Conservation (phyloP, 345 rosid species). For the Rubroshorea leprosula region DNA sequence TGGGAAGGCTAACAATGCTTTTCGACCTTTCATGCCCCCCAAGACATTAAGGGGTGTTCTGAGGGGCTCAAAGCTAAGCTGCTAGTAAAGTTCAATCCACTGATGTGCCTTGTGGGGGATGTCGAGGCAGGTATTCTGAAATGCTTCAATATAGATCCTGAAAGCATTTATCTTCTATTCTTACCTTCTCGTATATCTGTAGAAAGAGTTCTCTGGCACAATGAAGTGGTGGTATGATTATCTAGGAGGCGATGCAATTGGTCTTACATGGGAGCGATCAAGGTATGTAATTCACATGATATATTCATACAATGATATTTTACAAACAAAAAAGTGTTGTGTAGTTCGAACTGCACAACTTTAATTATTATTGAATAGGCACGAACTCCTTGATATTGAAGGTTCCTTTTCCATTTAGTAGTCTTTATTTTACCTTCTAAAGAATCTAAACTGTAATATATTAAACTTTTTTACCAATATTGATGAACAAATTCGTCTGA, state of each 20-base stretch:
- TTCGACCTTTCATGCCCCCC: slow-evolving; percentile 48
- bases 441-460: too few species aligned
- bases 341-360: too few species aligned
- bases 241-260: slow-evolving; percentile 78
- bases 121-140: slow-evolving; percentile 48
- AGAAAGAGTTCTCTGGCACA: slow-evolving; percentile 53
- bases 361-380: neutral
- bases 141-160: neutral
- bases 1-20: slow-evolving; percentile 61
- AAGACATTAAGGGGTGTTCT: slow-evolving; percentile 48
- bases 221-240: slow-evolving; percentile 84
- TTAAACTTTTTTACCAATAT: too few species aligned
- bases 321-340: neutral
- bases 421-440: slow-evolving; percentile 6
- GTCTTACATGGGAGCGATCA: slow-evolving; percentile 69
- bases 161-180: slow-evolving; percentile 6
- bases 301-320: neutral
- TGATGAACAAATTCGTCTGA: too few species aligned
- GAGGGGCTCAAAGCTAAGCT: slow-evolving; percentile 53
- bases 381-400: neutral
- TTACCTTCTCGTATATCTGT: slow-evolving; percentile 15
- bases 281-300: slow-evolving; percentile 35
- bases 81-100: slow-evolving; percentile 72
- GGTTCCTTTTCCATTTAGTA: too few species aligned
- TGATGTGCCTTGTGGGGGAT: slow-evolving; percentile 55